Conservation (phyloP, 1,284 basidiomycete genomes). For the Caloboletus inedulis region DNA sequence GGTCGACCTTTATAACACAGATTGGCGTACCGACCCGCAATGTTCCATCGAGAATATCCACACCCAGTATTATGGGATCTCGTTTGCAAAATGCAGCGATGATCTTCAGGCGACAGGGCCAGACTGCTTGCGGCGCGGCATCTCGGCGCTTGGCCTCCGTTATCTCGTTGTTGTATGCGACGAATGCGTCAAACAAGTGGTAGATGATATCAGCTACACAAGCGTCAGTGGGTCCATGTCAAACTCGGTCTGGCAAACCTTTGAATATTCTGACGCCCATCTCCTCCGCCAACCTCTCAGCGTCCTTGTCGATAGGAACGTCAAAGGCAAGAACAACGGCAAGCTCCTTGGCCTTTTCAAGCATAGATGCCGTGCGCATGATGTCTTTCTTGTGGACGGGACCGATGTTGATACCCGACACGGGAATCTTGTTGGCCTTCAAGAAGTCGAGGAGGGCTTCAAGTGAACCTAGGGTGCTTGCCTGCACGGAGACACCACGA, state of each 20-base stretch:
- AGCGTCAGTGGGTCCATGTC: constrained; percentile 1
- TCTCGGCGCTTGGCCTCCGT: constrained; percentile 90
- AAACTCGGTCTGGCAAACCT: constrained; percentile 44
- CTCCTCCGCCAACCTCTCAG: constrained; percentile 88
- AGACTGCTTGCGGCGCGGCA: constrained; percentile 93
- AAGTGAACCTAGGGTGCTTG: constrained; percentile 95
- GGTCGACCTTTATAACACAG: constrained; percentile 90
- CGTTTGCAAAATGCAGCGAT: constrained; percentile 95
- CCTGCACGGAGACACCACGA: constrained; percentile 96
- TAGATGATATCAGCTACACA: constrained; percentile 92
- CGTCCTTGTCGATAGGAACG: constrained; percentile 91
- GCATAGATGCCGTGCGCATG: constrained; percentile 90
- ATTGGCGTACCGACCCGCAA: constrained; percentile 94
- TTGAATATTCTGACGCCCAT: constrained; percentile 94
- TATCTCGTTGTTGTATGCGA: constrained; percentile 93
- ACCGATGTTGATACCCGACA: constrained; percentile 97
- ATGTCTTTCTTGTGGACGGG: constrained; percentile 97
- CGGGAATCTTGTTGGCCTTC: constrained; percentile 93
- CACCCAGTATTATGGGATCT: constrained; percentile 96
- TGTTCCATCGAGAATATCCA: constrained; percentile 93
- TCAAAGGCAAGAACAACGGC: constrained; percentile 98
- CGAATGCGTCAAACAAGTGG: constrained; percentile 97
- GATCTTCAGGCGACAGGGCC: constrained; percentile 93
- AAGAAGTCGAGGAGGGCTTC: constrained; percentile 98
- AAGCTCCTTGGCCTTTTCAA: constrained; percentile 95